A percentile compares a stretch with the other conserved stretches of the same genome.
Evolutionary conservation across 2,329 filamentous ascomycete genomes (phyloP).

Genomic region (Colletotrichum lini): DNA sequence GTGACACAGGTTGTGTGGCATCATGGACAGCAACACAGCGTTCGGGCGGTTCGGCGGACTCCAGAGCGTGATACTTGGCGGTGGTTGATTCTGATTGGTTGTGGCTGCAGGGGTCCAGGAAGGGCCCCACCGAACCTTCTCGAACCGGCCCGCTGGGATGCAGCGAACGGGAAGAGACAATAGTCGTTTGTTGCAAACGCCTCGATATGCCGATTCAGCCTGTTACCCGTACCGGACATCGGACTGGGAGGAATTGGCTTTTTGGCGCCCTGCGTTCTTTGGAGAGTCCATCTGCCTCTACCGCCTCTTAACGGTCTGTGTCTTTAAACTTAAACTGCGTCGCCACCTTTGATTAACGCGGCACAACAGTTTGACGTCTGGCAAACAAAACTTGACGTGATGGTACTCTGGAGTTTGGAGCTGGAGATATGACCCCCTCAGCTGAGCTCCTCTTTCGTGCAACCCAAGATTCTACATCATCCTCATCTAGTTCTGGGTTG

Average conservation of each 20-base stretch:
- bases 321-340: background rate
- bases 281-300: background rate
- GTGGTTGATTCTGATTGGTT: constrained; percentile 19
- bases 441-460: constrained; percentile 18
- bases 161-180: constrained; percentile 16
- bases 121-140: constrained; percentile 61
- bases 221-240: constrained; percentile 6
- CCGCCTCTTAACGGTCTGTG: background rate
- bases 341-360: background rate
- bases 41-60: constrained; percentile 39
- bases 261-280: background rate
- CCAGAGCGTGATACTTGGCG: constrained; percentile 23
- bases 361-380: constrained; percentile 1
- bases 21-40: constrained; percentile 19
- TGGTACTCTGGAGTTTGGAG: constrained; percentile 17
- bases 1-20: constrained; percentile 19
- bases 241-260: background rate
- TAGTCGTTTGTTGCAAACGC: constrained; percentile 52
- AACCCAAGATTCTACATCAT: constrained; percentile 7
- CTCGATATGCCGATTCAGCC: constrained; percentile 48
- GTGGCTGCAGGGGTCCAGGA: constrained; percentile 23
- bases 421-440: constrained; percentile 31
- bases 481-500: constrained; percentile 18
- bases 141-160: constrained; percentile 52
- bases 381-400: constrained; percentile 20